Base-by-base conservation (phyloP, 177 flowering plant species). In the Vitis hybrid region DNA sequence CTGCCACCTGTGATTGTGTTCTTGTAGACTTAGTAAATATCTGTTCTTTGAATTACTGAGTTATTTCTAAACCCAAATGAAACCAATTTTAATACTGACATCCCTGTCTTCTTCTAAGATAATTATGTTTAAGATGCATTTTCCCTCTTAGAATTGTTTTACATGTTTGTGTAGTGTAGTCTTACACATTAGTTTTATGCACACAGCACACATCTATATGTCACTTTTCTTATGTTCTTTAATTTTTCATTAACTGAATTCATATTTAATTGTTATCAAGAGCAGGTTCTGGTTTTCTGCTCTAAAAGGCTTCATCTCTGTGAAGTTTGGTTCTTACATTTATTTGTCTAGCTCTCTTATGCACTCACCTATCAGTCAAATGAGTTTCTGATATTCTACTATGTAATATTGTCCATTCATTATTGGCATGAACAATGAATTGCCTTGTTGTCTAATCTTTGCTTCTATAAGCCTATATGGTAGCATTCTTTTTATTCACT, bases 1-100 rank as follows among this genome's bases (percentile, higher is more conserved):
- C 10, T 28, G 31, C 15, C 10, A 1, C 8, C n/a, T 11, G n/a
- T 62, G 17, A 14, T 6, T 20, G 24, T 9, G 47, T 54, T 50
- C 2, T 65, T 19, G 15, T 64, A 17, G 52, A 65, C n/a, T 50
- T 62, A 17, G 65, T 12, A 8, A 62, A 18, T 65, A 65, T 65
- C 52, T 0, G n/a, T 20, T 10, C 15, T 18, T 19, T 66, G n/a
- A 5, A 38, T 38, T 38, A 38, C 47, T 14, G 20, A 13, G 53
- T 66, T 53, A 57, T 49, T 51, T 54, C 2, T 28, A 52, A 19
- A 9, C 47, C 4, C 53, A 13, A 18, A 51, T 51, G 9, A 65
- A 64, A 51, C 28, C 2, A 20, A 11, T 38, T 28, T 52, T 49
- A 2, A 17, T 44, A 64, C 14, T 19, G 2, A 54, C 4, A 54